A percentile compares a stretch with the other conserved stretches of the same genome.
phyloP scores from a whole-genome alignment of 768 basidiomycete species.

The Hericium coralloides region DNA sequence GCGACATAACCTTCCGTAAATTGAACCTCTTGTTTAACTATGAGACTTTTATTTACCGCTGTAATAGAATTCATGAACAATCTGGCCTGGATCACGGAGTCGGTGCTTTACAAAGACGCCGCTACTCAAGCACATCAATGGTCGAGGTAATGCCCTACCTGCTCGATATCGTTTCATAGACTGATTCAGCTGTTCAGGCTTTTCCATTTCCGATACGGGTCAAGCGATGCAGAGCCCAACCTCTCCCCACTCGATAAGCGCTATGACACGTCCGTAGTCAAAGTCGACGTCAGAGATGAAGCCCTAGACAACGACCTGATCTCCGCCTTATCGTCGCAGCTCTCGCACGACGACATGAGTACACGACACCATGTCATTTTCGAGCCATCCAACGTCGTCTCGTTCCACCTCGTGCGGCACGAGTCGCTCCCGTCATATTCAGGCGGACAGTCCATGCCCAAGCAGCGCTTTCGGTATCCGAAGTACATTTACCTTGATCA shows the following conservation, averaged over 20 bases:
- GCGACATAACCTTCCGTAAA: constrained; percentile 35
- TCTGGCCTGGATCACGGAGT: constrained; percentile 36
- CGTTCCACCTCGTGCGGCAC: constrained; percentile 39
- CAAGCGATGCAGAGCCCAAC: constrained; percentile 29
- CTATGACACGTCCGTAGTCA: constrained; percentile 38
- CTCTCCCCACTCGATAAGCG: constrained; percentile 15
- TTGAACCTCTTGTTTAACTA: background rate
- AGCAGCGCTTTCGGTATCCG: constrained; percentile 44
- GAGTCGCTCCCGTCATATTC: constrained; percentile 14
- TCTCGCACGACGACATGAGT: constrained; percentile 14
- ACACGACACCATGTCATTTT: constrained; percentile 50
- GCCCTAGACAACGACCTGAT: constrained; percentile 49
- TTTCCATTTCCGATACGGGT: constrained; percentile 49
- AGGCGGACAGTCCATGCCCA: constrained; percentile 10
- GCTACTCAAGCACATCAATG: constrained; percentile 30
- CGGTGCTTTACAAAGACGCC: constrained; percentile 4
- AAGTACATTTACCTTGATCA: constrained; percentile 63
- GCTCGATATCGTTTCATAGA: constrained; percentile 6
- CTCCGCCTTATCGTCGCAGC: constrained; percentile 27
- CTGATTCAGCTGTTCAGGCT: constrained; percentile 24
- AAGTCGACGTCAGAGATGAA: constrained; percentile 37
- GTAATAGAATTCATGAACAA: constrained; percentile 40
- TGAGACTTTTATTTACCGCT: constrained; percentile 9
- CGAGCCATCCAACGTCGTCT: constrained; percentile 53
- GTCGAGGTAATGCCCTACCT: constrained; percentile 21